Evolutionary conservation across 116 monocot genomes (phyloP).

Genomic region (Papilionanthe hybrid): DNA sequence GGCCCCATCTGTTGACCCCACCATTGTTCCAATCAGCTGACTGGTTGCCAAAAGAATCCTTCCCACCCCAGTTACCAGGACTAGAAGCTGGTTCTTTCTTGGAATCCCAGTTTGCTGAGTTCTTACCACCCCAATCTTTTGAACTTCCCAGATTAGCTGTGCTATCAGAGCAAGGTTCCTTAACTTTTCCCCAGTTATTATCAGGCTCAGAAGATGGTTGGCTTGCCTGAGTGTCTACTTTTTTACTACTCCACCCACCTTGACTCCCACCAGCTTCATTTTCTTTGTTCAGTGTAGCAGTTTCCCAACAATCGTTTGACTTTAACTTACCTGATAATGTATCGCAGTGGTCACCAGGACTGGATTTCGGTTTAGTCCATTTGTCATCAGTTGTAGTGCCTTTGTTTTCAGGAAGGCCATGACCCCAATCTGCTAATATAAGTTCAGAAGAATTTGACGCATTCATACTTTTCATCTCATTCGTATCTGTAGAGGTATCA

Average conservation of each 20-base stretch:
- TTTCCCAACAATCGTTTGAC: not conserved
- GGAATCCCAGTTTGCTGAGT: not conserved
- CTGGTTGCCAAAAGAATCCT: constrained; percentile 3
- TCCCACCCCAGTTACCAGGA: constrained; percentile 10
- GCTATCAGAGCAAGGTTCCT: not conserved
- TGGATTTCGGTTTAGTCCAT: not conserved
- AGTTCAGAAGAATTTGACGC: not conserved
- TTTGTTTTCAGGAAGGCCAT: not conserved
- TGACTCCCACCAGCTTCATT: not conserved
- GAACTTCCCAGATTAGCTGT: not conserved
- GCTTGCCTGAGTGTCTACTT: not conserved
- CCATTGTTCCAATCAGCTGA: constrained; percentile 13
- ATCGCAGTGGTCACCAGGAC: too few relatives aligned
- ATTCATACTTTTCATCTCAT: not conserved
- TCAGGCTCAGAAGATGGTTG: not conserved
- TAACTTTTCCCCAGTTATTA: constrained; percentile 3
- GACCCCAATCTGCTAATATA: constrained; percentile 2
- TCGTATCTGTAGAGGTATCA: not conserved
- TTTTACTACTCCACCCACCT: not conserved
- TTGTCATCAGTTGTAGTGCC: not conserved
- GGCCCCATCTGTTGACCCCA: constrained; percentile 14
- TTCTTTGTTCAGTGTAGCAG: constrained; percentile 7
- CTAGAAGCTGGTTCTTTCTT: not conserved
- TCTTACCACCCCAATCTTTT: constrained; percentile 5
- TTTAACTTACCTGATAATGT: not conserved